Evolutionary conservation across 768 basidiomycete genomes (phyloP).

Genomic region (Candolleomyces aberdarensis): DNA sequence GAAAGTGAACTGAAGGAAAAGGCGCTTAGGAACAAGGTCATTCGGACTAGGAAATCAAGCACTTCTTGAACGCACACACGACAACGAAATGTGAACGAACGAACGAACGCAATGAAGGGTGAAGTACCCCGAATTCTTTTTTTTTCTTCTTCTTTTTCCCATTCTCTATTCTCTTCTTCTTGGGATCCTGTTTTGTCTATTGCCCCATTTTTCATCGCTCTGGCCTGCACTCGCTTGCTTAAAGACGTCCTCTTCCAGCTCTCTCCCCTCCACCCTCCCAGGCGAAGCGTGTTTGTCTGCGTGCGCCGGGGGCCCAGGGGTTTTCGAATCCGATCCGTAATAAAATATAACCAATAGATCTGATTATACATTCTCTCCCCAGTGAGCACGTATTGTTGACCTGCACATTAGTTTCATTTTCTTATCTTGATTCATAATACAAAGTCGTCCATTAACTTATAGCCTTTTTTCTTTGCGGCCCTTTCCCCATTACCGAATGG

Average conservation of each 20-base stretch:
- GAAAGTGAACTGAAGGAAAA: slow-evolving; percentile 82
- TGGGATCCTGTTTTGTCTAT: neutral
- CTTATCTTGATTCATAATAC: neutral
- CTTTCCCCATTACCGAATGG: too few species aligned
- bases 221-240: neutral
- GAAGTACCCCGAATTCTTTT: neutral
- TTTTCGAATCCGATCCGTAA: too few species aligned
- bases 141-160: neutral
- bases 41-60: slow-evolving; percentile 58
- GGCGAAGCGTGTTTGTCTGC: neutral
- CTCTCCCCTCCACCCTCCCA: neutral
- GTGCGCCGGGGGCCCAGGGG: too few species aligned
- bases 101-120: neutral
- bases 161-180: neutral
- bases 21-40: slow-evolving; percentile 80
- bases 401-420: neutral
- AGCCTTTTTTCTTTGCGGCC: too few species aligned
- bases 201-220: neutral
- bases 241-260: neutral
- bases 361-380: neutral
- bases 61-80: neutral
- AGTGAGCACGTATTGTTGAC: neutral
- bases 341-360: neutral
- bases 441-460: too few species aligned
- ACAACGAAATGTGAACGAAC: neutral